A percentile compares a stretch with the other conserved stretches of the same genome.
Evolutionary conservation across 306 rosid species (phyloP).

Genomic region (Lotus japonicus): DNA sequence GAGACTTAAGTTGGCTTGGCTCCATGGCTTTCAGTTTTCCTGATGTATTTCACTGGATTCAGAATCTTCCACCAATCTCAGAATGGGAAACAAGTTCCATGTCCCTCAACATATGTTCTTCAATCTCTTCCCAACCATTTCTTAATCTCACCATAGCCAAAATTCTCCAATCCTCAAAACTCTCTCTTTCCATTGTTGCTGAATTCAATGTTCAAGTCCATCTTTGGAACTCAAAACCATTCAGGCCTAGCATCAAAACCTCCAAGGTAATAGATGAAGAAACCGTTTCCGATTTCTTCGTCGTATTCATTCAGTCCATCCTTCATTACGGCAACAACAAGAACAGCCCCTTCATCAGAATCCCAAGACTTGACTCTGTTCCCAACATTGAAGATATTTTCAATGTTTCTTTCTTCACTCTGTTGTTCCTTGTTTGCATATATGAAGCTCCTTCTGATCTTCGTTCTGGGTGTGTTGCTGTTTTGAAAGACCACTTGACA

Average conservation of each 20-base stretch:
- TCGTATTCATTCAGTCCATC: slow-evolving; percentile 53
- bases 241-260: slow-evolving; percentile 31
- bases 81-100: slow-evolving; percentile 53
- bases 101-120: slow-evolving; percentile 41
- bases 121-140: slow-evolving; percentile 49
- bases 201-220: slow-evolving; percentile 47
- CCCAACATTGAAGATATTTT: slow-evolving; percentile 46
- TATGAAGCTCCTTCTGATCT: slow-evolving; percentile 64
- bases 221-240: slow-evolving; percentile 78
- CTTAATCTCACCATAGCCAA: slow-evolving; percentile 49
- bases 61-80: slow-evolving; percentile 65
- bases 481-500: slow-evolving; percentile 44
- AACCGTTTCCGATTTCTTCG: slow-evolving; percentile 40
- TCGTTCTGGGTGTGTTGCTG: slow-evolving; percentile 34
- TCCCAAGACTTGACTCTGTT: slow-evolving; percentile 41
- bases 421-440: slow-evolving; percentile 61
- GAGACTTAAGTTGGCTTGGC: no score
- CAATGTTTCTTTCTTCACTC: slow-evolving; percentile 57
- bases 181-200: slow-evolving; percentile 47
- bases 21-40: slow-evolving; percentile 62
- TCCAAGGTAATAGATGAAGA: slow-evolving; percentile 31
- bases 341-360: slow-evolving; percentile 32
- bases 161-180: slow-evolving; percentile 29
- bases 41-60: slow-evolving; percentile 67
- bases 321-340: slow-evolving; percentile 62